Percentiles rank a stretch among this genome's conserved stretches.
Evolutionary conservation across 208 protist genomes (phyloP).

Genomic region (Crithidia mellificae): DNA sequence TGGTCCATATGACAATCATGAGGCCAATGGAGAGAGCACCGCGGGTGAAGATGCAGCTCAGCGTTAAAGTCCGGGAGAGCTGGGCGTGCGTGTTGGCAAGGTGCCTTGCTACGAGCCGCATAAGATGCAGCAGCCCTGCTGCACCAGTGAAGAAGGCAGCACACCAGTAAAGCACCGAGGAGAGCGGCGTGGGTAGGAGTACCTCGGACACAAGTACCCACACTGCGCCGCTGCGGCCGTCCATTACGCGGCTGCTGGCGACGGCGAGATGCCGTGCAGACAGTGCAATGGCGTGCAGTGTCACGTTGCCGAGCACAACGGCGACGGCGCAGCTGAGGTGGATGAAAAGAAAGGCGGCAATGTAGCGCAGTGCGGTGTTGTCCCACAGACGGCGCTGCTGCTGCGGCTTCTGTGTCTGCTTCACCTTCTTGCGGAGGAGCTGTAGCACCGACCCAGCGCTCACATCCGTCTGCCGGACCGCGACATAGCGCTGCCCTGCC

Average conservation of each 20-base stretch:
- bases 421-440: slow-evolving; percentile 23
- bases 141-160: not conserved
- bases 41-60: slow-evolving; percentile 21
- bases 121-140: not conserved
- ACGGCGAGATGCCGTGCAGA: not conserved
- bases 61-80: slow-evolving; percentile 12
- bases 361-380: not conserved
- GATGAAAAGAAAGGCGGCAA: slow-evolving; percentile 8
- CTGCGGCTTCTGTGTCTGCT: not conserved
- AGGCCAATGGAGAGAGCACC: slow-evolving; percentile 6
- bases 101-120: slow-evolving; percentile 6
- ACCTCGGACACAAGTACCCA: not conserved
- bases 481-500: slow-evolving; percentile 6
- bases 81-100: not conserved
- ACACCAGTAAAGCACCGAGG: slow-evolving; percentile 2
- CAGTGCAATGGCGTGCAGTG: slow-evolving; percentile 1
- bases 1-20: slow-evolving; percentile 15
- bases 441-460: slow-evolving; percentile 5
- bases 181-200: not conserved
- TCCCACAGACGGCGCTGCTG: slow-evolving; percentile 1
- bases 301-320: slow-evolving; percentile 15
- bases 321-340: slow-evolving; percentile 3
- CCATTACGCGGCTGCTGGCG: not conserved
- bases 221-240: not conserved
- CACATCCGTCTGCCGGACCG: not conserved